Percentiles rank a stretch among this genome's conserved stretches.
Conservation (phyloP, 2,329 filamentous ascomycete genomes). For the Ophiostoma quercus region DNA sequence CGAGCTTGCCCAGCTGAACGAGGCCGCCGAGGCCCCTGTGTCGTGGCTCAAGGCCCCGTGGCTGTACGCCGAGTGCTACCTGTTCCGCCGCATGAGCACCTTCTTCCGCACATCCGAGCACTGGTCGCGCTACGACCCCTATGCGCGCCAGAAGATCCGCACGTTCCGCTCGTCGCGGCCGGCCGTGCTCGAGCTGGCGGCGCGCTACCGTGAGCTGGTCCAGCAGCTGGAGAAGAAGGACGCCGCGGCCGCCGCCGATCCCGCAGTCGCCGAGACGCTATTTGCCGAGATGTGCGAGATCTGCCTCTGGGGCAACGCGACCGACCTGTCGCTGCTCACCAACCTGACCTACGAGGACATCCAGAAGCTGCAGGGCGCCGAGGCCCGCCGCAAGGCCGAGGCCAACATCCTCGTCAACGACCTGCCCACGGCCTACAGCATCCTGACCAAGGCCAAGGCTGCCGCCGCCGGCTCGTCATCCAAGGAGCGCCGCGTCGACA, state of each 20-base stretch:
- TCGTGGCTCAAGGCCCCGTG: slow-evolving; percentile 82
- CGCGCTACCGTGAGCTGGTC: slow-evolving; percentile 53
- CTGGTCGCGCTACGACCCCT: slow-evolving; percentile 90
- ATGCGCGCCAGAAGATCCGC: slow-evolving; percentile 80
- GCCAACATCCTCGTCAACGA: slow-evolving; percentile 92
- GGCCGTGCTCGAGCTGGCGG: slow-evolving; percentile 46
- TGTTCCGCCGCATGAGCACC: slow-evolving; percentile 81
- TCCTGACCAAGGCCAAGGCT: slow-evolving; percentile 28
- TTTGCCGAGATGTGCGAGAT: slow-evolving; percentile 95
- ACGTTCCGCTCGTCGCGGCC: slow-evolving; percentile 89
- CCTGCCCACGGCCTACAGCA: slow-evolving; percentile 43
- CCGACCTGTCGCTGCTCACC: slow-evolving; percentile 84
- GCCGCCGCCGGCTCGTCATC: slow-evolving; percentile 24
- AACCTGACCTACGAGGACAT: slow-evolving; percentile 92
- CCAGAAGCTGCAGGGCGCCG: slow-evolving; percentile 86
- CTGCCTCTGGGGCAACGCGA: slow-evolving; percentile 95
- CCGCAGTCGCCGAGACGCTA: slow-evolving; percentile 49
- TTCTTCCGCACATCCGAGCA: slow-evolving; percentile 70
- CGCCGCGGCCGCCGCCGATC: slow-evolving; percentile 62
- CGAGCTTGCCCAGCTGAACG: slow-evolving; percentile 63
- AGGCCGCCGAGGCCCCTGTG: slow-evolving; percentile 40
- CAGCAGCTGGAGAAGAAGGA: slow-evolving; percentile 55
- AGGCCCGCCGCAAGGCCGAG: slow-evolving; percentile 79
- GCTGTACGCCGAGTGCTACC: slow-evolving; percentile 91
- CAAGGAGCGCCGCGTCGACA: slow-evolving; percentile 71